These are phyloP conservation scores for Geum urbanum DNA, from an alignment of 306 rosid genomes.

Conservation along the genomic window DNA sequence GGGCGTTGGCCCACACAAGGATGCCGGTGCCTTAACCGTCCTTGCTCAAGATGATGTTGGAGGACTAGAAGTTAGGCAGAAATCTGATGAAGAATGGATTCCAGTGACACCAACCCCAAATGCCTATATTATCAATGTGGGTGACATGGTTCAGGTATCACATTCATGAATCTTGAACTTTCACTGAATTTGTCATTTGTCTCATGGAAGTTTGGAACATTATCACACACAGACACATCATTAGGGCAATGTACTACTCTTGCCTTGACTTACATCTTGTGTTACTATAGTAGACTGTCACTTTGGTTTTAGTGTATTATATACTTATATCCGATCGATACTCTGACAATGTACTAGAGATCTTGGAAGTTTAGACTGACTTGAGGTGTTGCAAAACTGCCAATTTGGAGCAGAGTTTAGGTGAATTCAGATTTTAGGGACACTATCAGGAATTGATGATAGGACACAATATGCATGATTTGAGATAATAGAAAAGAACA, in stretches of 20 bases:
- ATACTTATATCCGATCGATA: too few relatives aligned
- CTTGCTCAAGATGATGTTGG: slow-evolving; percentile 76
- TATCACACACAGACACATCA: neutral
- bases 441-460: too few relatives aligned
- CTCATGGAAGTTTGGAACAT: neutral
- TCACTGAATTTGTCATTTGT: neutral
- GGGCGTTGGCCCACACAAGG: slow-evolving; percentile 89
- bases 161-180: too few relatives aligned
- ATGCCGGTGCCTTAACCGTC: slow-evolving; percentile 59
- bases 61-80: slow-evolving; percentile 60
- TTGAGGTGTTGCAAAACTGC: too few relatives aligned
- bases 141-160: slow-evolving; percentile 70
- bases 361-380: too few relatives aligned
- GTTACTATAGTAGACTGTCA: neutral
- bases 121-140: slow-evolving; percentile 67
- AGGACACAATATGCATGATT: too few relatives aligned
- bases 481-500: too few relatives aligned
- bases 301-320: too few relatives aligned
- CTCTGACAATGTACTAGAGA: too few relatives aligned
- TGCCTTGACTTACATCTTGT: neutral
- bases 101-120: slow-evolving; percentile 50
- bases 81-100: slow-evolving; percentile 67
- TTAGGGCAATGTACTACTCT: neutral
- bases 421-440: too few relatives aligned
- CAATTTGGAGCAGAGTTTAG: too few relatives aligned